These are phyloP conservation scores for Auxenochlorella protothecoides DNA, from an alignment of 139 green algal genomes.

Conservation along the genomic window DNA sequence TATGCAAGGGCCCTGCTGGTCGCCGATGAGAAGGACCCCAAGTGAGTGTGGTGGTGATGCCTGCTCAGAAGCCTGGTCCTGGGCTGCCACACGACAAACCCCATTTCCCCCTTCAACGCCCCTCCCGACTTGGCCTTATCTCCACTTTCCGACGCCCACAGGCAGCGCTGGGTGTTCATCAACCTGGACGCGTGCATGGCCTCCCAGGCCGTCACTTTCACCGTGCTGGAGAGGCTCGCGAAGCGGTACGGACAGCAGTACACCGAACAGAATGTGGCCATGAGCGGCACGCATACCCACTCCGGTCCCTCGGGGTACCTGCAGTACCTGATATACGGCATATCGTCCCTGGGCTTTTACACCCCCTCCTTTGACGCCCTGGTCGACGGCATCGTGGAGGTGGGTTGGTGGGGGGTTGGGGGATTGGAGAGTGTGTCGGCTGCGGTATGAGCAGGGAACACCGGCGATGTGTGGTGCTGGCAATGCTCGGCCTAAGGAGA, in stretches of 20 bases:
- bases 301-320: conserved; percentile 65
- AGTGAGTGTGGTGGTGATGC: conserved; percentile 5
- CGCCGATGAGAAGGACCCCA: conserved; percentile 23
- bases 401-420: conserved; percentile 2
- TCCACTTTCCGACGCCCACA: conserved; percentile 2
- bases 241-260: conserved; percentile 60
- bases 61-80: too few species aligned
- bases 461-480: too few species aligned
- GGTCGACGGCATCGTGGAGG: conserved; percentile 59
- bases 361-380: conserved; percentile 62
- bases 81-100: too few species aligned
- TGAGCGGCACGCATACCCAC: conserved; percentile 79
- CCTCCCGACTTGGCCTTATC: too few species aligned
- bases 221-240: conserved; percentile 49
- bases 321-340: conserved; percentile 65
- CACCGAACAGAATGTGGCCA: conserved; percentile 54
- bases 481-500: too few species aligned
- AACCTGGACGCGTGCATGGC: conserved; percentile 80
- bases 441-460: too few species aligned
- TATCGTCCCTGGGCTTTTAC: conserved; percentile 72
- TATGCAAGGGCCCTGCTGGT: conserved; percentile 64
- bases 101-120: too few species aligned
- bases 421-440: neutral
- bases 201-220: conserved; percentile 64
- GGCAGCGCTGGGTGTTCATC: conserved; percentile 63